phyloP scores from a whole-genome alignment of 768 basidiomycete genomes.

The Suillus tomentosus region DNA sequence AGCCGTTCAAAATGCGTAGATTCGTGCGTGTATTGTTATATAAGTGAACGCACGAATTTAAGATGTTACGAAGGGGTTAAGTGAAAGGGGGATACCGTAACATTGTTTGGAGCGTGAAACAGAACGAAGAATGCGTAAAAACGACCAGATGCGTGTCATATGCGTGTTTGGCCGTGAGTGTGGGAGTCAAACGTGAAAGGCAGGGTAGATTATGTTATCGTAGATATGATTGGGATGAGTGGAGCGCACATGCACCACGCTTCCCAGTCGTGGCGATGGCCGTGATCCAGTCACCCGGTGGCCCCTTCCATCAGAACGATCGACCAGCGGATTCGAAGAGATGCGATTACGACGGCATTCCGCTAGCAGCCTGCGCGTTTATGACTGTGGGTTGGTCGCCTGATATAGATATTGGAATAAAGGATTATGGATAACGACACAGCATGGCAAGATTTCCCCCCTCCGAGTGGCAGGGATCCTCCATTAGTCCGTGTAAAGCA shows the following conservation, averaged over 20 bases:
- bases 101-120: conserved; percentile 1
- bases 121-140: conserved; percentile 1
- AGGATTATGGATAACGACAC: conserved; percentile 5
- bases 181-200: conserved; percentile 6
- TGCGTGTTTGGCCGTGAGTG: conserved; percentile 2
- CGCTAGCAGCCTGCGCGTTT: neutral
- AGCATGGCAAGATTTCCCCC: neutral
- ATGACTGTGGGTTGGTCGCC: conserved; percentile 1
- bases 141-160: neutral
- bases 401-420: conserved; percentile 11
- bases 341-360: conserved; percentile 6
- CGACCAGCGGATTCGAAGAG: conserved; percentile 2
- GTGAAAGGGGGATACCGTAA: conserved; percentile 4
- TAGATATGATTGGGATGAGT: neutral
- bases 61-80: neutral
- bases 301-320: conserved; percentile 8
- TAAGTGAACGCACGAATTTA: conserved; percentile 1
- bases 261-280: neutral
- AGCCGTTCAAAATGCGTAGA: neutral
- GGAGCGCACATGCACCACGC: neutral
- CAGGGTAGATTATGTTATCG: conserved; percentile 1
- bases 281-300: neutral
- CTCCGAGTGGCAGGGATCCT: neutral
- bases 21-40: neutral
- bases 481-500: neutral